Conservation (phyloP, 2,329 filamentous ascomycete genomes). For the Scedosporium aurantiacum region DNA sequence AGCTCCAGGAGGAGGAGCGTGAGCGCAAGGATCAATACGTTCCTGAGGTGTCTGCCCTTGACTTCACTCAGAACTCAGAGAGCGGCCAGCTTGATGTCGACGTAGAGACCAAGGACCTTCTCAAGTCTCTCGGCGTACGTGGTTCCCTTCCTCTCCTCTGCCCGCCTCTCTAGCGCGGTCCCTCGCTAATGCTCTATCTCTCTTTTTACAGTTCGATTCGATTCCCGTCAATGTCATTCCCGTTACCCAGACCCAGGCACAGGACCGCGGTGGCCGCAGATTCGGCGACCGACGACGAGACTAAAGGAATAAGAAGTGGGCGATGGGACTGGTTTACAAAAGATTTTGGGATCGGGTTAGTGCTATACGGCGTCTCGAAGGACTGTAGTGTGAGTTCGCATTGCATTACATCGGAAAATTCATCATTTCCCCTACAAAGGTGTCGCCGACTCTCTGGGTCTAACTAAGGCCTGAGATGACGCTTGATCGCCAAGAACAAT, state of each 20-base stretch:
- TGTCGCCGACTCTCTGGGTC: conserved; percentile 72
- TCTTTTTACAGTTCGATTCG: conserved; percentile 67
- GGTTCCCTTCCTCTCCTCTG: conserved; percentile 4
- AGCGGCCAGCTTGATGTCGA: conserved; percentile 90
- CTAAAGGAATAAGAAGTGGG: conserved; percentile 22
- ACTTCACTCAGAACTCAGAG: conserved; percentile 93
- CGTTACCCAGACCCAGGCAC: conserved; percentile 77
- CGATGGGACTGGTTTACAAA: conserved; percentile 14
- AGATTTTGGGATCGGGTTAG: conserved; percentile 18
- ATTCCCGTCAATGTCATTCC: conserved; percentile 94
- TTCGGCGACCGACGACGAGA: conserved; percentile 55
- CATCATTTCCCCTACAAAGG: conserved; percentile 56
- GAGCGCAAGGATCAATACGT: conserved; percentile 99
- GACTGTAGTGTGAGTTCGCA: conserved; percentile 45
- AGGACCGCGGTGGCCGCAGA: conserved; percentile 68
- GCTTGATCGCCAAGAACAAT: conserved; percentile 78
- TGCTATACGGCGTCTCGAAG: conserved; percentile 42
- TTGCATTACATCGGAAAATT: conserved; percentile 46
- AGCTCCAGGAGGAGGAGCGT: conserved; percentile 99
- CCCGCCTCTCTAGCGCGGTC: conserved; percentile 3
- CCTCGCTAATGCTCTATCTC: conserved; percentile 16
- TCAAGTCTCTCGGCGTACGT: conserved; percentile 98
- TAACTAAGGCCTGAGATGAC: conserved; percentile 49
- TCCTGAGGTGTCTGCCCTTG: conserved; percentile 94
- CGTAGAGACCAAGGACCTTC: conserved; percentile 94